Evolutionary conservation across 1,139 yeast species (phyloP), one percentile per base, ranked within the genome.

Genomic region (Sugiyamaella paludigena): DNA sequence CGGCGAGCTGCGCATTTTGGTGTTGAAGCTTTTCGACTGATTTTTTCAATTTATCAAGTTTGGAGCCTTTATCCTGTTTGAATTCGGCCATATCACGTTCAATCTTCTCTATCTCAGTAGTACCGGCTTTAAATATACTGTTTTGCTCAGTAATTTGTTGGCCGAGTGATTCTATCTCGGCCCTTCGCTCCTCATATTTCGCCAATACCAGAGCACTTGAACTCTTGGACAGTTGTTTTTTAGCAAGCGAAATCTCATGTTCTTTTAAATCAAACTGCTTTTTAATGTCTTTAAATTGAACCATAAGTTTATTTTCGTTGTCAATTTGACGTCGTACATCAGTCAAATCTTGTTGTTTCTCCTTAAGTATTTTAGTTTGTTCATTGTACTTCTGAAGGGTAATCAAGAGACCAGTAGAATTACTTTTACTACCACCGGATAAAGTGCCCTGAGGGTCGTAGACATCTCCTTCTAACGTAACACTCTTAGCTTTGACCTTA

Each of bases 391-490:
- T 79, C 61, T 85, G 95, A 63, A 91, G 79, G 45, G 79, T 79
- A 7, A 81, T 67, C 50, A 92, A 72, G 4, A 85, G 67, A 0
- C 89, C 79, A 5, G 79, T 74, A 42, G 73, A 69, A 24, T 61
- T 67, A 55, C 76, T 80, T 57, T 92, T 77, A 19, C 95, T 83
- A n/a, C 98, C 98, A 47, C 99, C 99, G 1, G 97, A 87, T 36
- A 94, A 72, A 19, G 95, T 88, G 11, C 99, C 99, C 58, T 85
- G 89, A 0, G 98, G 98, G 64, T 94, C 98, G 68, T 91, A 94
- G 9, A 84, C 78, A 67, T 92, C 98, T 43, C 98, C 99, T 47
- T 91, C 94, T 36, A 87, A 66, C 0, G 99, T 94, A 11, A 94
- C 91, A n/a, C 96, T 84, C 60, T 92, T 81, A 0, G 91, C 76